Base-by-base conservation (phyloP, 352 stramenopile species). In the Pythium dissotocum region DNA sequence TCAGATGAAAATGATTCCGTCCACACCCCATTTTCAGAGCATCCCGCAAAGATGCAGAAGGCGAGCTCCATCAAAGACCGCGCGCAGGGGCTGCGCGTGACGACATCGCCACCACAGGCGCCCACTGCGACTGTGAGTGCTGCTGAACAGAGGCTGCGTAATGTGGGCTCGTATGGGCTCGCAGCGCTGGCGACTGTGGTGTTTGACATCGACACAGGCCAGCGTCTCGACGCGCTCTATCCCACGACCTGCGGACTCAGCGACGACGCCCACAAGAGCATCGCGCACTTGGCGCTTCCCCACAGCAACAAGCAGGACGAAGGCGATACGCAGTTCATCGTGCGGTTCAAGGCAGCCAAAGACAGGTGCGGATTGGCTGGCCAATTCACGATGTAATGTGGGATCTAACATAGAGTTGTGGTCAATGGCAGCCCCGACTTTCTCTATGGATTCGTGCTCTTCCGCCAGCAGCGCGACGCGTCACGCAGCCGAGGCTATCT, bases 231-330 rank as follows among this genome's bases (percentile, higher is more conserved):
- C 48, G 78, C 76, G 63, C 53, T 94, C 55, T 72, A 91, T 63
- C 85, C 87, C 10, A 21, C 69, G 0, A 63, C 61, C 32, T 84
- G 81, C 52, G 70, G 60, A 0, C 71, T 94, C 35, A 78, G 77
- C 18, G 77, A 83, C 21, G 72, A 73, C 14, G 82, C 83, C 38
- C 80, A 81, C 63, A 83, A 79, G 67, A 93, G 84, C 75, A 71
- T 94, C 38, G 82, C 83, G 63, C 82, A 93, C 58, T 62, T 94
- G 38, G 77, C 87, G 59, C 82, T 97, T 53, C 88, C 88, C 24
- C 87, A 96, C 71, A 93, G 86, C 77, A 95, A 92, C 78, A 91
- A 88, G 58, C 87, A 93, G 70, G 82, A 94, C 54, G 88, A 95
- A 56, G 88, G 88, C 21, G 87, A 96, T 73, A 92, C 85, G 59